A percentile compares a stretch with the other conserved stretches of the same genome.
These are phyloP conservation scores for Emiliania huxleyi DNA, from an alignment of 78 protist species.

Conservation along the genomic window DNA sequence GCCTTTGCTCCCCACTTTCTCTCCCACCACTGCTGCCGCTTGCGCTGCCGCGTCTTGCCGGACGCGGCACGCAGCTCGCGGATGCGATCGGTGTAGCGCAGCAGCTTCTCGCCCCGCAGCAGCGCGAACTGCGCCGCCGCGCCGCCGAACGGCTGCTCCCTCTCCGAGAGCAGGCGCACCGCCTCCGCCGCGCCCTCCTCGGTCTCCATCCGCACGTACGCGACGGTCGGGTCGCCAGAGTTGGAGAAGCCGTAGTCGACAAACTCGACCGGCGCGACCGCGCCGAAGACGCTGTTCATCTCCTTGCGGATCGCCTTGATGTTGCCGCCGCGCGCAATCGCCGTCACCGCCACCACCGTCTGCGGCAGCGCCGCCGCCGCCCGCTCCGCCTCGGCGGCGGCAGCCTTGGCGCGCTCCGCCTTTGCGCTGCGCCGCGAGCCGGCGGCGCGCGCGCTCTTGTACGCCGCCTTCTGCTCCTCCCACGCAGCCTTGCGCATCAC, in stretches of 20 bases:
- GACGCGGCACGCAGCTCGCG: background rate
- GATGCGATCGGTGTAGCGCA: background rate
- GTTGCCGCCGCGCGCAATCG: background rate
- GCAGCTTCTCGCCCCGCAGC: background rate
- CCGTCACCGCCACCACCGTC: background rate
- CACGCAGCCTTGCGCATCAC: background rate
- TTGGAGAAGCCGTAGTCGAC: slow-evolving; percentile 14
- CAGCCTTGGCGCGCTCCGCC: background rate
- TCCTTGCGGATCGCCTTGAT: background rate
- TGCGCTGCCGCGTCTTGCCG: background rate
- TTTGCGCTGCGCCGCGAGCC: background rate
- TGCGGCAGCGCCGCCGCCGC: background rate
- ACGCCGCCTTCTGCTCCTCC: background rate
- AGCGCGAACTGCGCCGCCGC: background rate
- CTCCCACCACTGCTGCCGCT: slow-evolving; percentile 23
- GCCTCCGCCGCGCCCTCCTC: background rate
- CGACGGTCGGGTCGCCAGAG: background rate
- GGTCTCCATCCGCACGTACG: background rate
- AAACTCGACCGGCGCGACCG: background rate
- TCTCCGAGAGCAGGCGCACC: background rate
- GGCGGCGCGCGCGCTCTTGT: background rate
- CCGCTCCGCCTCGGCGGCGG: background rate
- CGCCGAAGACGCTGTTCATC: background rate
- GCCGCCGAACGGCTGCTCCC: background rate
- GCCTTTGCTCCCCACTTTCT: background rate